These are phyloP conservation scores for Camelina neglecta DNA, from an alignment of 345 rosid species.

Conservation along the genomic window DNA sequence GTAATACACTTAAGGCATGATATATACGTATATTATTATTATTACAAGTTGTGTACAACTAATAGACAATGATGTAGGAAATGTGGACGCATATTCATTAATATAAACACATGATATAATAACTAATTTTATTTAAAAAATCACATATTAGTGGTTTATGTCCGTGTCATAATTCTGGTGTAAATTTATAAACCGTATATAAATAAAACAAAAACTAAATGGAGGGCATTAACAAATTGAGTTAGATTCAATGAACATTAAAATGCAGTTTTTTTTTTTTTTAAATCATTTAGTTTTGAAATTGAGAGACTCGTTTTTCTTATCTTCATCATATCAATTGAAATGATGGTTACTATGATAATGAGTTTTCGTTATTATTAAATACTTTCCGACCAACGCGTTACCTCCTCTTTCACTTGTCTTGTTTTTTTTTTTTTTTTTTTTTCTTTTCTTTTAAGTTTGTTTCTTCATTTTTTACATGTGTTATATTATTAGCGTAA, in stretches of 20 bases:
- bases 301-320: constrained; percentile 27
- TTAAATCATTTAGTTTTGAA: constrained; percentile 40
- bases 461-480: neutral
- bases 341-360: constrained; percentile 35
- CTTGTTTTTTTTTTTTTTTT: neutral
- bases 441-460: neutral
- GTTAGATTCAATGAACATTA: constrained; percentile 26
- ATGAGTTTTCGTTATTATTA: constrained; percentile 19
- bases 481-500: constrained; percentile 3
- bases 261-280: neutral
- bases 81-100: neutral
- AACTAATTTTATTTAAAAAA: neutral
- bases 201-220: neutral
- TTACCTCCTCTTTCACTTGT: constrained; percentile 29
- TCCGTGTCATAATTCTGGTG: neutral
- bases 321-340: constrained; percentile 32
- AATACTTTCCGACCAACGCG: constrained; percentile 47
- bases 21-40: no score
- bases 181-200: neutral
- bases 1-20: no score
- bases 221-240: neutral
- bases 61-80: neutral
- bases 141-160: neutral
- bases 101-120: neutral
- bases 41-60: no score